phyloP scores from a whole-genome alignment of 2,329 filamentous ascomycete species.

The Verticillium alfalfae region DNA sequence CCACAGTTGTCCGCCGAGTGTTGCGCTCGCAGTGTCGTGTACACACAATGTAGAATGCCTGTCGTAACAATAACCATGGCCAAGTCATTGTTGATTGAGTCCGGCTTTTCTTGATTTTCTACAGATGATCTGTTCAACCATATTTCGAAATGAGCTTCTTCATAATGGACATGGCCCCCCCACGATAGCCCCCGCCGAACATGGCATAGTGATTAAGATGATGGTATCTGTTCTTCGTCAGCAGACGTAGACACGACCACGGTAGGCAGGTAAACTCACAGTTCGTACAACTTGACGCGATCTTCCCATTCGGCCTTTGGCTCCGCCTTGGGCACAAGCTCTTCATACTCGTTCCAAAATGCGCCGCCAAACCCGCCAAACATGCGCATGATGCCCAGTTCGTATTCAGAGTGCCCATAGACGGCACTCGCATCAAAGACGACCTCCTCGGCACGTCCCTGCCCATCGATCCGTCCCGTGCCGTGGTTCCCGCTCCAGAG shows the following conservation, averaged over 20 bases:
- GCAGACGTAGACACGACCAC: constrained; percentile 1
- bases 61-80: too few relatives aligned
- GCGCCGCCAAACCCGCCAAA: constrained; percentile 76
- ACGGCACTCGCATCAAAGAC: constrained; percentile 77
- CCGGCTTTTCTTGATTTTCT: too few relatives aligned
- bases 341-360: constrained; percentile 76
- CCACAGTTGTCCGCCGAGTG: too few relatives aligned
- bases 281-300: constrained; percentile 71
- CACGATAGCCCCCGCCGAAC: constrained; percentile 75
- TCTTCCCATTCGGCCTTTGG: constrained; percentile 82
- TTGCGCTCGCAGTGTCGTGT: too few relatives aligned
- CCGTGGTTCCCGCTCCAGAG: constrained; percentile 88
- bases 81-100: too few relatives aligned
- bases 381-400: constrained; percentile 93
- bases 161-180: constrained; percentile 77
- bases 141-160: constrained; percentile 68
- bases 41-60: background rate
- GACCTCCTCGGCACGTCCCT: constrained; percentile 59
- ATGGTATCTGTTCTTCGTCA: constrained; percentile 59
- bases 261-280: constrained; percentile 47
- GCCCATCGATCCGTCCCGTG: constrained; percentile 51
- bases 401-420: constrained; percentile 85
- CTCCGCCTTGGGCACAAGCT: constrained; percentile 70
- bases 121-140: constrained; percentile 22
- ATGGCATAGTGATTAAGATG: constrained; percentile 84